These are phyloP conservation scores for Plasmodium sp. DNA, from an alignment of 169 alveolate species.

Conservation along the genomic window DNA sequence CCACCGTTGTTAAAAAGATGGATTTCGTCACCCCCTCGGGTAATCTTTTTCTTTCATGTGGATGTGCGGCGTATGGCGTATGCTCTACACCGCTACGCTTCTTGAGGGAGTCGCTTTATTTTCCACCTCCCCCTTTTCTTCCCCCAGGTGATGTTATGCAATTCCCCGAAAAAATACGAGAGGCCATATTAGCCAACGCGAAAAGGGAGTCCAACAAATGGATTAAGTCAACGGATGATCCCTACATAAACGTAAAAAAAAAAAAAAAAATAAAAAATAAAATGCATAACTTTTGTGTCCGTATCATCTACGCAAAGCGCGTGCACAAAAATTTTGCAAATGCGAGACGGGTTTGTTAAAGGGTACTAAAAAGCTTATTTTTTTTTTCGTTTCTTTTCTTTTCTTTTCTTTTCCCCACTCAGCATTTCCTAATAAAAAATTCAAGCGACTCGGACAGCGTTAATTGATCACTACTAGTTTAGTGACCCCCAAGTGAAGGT, in stretches of 20 bases:
- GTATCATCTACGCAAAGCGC: not conserved
- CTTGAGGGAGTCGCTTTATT: not conserved
- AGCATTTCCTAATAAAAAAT: constrained; percentile 53
- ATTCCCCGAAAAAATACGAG: constrained; percentile 58
- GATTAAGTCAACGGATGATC: constrained; percentile 71
- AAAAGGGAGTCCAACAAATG: constrained; percentile 47
- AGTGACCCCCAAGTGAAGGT: not conserved
- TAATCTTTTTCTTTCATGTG: not conserved
- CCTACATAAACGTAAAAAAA: constrained; percentile 55
- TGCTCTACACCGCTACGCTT: not conserved
- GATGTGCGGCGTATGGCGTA: not conserved
- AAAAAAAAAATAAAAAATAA: not conserved
- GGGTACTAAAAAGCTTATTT: not conserved
- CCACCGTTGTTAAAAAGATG: constrained; percentile 25
- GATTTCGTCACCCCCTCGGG: constrained; percentile 71
- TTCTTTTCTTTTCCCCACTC: constrained; percentile 11
- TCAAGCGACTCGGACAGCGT: constrained; percentile 54
- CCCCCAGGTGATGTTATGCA: constrained; percentile 51
- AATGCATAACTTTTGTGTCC: not conserved
- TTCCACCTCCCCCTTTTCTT: not conserved
- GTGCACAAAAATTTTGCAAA: not conserved
- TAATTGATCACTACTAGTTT: not conserved
- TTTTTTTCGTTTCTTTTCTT: not conserved
- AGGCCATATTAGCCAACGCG: constrained; percentile 40
- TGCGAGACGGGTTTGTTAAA: not conserved